phyloP scores from a whole-genome alignment of 75 land plant species.

The Chamaecyparis obtusa region DNA sequence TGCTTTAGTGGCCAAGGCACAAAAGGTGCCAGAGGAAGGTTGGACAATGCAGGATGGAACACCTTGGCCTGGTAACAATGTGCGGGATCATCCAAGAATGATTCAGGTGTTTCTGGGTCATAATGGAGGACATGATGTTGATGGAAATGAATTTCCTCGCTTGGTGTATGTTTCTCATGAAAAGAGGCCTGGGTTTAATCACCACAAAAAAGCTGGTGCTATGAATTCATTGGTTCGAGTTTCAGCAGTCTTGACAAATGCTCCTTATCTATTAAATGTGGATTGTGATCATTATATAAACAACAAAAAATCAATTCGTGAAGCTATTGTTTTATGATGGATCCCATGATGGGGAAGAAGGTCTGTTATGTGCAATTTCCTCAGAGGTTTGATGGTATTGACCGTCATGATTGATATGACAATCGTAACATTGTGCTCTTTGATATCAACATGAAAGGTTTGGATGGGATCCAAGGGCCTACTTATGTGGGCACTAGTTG shows the following conservation, averaged over 20 bases:
- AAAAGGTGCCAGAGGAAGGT: constrained; percentile 75
- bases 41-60: constrained; percentile 86
- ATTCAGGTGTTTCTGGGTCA: constrained; percentile 85
- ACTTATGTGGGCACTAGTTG: constrained; percentile 97
- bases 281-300: constrained; percentile 95
- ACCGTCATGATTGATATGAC: constrained; percentile 77
- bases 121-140: constrained; percentile 63
- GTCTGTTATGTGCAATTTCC: constrained; percentile 90
- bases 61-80: constrained; percentile 77
- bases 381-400: constrained; percentile 89
- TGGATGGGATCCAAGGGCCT: constrained; percentile 92
- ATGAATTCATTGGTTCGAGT: constrained; percentile 88
- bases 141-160: constrained; percentile 75
- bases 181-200: constrained; percentile 81
- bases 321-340: constrained; percentile 96
- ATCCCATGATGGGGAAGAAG: constrained; percentile 65
- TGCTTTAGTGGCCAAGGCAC: constrained; percentile 68
- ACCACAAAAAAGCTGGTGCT: constrained; percentile 89
- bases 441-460: constrained; percentile 90
- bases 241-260: constrained; percentile 81
- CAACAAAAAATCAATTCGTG: constrained; percentile 87
- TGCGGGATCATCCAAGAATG: constrained; percentile 79
- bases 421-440: constrained; percentile 85
- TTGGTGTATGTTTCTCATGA: constrained; percentile 88
- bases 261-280: constrained; percentile 78